Evolutionary conservation across 108 stramenopile genomes (phyloP).

Genomic region (Fistulifera pelliculosa): DNA sequence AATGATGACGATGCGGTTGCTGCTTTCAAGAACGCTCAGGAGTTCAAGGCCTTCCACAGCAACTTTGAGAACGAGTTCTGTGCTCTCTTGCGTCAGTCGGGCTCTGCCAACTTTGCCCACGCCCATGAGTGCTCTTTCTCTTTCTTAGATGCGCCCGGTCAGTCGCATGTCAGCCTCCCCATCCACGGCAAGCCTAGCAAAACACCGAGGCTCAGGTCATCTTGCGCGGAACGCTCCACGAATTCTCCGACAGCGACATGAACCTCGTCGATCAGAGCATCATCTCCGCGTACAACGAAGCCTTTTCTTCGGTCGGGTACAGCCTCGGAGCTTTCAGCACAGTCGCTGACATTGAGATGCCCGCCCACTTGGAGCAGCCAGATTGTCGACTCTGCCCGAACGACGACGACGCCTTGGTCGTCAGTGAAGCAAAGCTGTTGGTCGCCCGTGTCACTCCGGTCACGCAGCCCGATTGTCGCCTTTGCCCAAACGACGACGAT

Average conservation of each 20-base stretch:
- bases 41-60: background rate
- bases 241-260: background rate
- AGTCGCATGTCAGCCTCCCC: too few relatives aligned
- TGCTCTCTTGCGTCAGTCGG: background rate
- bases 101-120: background rate
- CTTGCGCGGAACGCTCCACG: background rate
- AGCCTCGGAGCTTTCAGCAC: background rate
- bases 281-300: background rate
- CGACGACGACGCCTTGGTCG: background rate
- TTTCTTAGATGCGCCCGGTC: background rate
- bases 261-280: background rate
- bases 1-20: too few relatives aligned
- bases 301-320: background rate
- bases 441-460: background rate
- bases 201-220: background rate
- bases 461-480: background rate
- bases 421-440: background rate
- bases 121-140: constrained; percentile 3
- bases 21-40: background rate
- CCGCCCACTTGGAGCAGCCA: background rate
- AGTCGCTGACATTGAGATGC: background rate
- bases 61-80: constrained; percentile 5
- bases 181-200: background rate
- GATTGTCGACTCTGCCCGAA: background rate
- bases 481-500: constrained; percentile 1